phyloP scores from a whole-genome alignment of 2,329 filamentous ascomycete species.

The Monascus ruber region DNA sequence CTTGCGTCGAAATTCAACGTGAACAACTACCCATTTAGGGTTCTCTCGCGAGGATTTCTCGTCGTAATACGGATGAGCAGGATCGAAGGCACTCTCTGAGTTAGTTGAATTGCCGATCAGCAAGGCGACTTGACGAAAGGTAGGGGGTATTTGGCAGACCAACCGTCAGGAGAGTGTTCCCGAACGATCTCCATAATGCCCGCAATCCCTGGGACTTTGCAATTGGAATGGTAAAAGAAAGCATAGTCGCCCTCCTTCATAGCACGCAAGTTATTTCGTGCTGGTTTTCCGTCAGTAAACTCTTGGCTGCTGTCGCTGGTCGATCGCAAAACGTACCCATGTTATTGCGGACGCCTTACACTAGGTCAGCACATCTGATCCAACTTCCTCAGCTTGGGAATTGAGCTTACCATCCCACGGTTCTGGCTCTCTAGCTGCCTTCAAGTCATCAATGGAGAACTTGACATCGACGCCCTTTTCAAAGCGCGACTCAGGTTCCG shows the following conservation, averaged over 20 bases:
- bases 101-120: not conserved
- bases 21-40: slow-evolving; percentile 79
- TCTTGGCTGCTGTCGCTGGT: not conserved
- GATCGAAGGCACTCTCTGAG: slow-evolving; percentile 58
- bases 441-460: slow-evolving; percentile 89
- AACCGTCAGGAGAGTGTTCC: slow-evolving; percentile 71
- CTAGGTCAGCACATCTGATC: slow-evolving; percentile 9
- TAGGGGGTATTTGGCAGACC: slow-evolving; percentile 13
- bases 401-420: slow-evolving; percentile 73
- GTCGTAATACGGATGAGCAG: slow-evolving; percentile 72
- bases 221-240: slow-evolving; percentile 96
- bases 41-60: slow-evolving; percentile 56
- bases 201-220: slow-evolving; percentile 76
- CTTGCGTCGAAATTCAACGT: slow-evolving; percentile 78
- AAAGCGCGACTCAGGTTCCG: slow-evolving; percentile 74
- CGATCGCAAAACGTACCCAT: slow-evolving; percentile 21
- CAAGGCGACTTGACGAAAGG: no score
- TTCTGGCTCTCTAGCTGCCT: slow-evolving; percentile 61
- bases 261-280: slow-evolving; percentile 76
- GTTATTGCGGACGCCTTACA: slow-evolving; percentile 34
- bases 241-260: slow-evolving; percentile 89
- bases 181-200: slow-evolving; percentile 81
- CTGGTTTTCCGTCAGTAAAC: slow-evolving; percentile 29
- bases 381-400: not conserved
- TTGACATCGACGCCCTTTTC: slow-evolving; percentile 81